Evolutionary conservation across 2,329 filamentous ascomycete genomes (phyloP).

Genomic region (Alternaria triticina): DNA sequence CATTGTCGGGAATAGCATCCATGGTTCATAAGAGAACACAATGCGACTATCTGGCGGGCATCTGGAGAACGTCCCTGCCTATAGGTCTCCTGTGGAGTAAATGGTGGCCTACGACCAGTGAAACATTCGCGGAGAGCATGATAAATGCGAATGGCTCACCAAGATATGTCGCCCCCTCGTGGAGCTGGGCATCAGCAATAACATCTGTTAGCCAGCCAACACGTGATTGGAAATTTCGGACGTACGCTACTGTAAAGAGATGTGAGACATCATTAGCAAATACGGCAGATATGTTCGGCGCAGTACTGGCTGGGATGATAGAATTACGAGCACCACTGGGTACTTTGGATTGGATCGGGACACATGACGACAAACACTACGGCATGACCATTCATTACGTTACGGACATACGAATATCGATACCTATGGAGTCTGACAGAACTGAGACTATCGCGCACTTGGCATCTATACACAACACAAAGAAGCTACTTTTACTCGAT

Average conservation of each 20-base stretch:
- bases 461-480: too few species aligned
- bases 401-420: too few species aligned
- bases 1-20: background rate
- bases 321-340: background rate
- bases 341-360: background rate
- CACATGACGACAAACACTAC: too few species aligned
- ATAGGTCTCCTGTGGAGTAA: background rate
- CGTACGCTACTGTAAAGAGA: too few species aligned
- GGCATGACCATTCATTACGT: too few species aligned
- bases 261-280: too few species aligned
- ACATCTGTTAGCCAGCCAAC: background rate
- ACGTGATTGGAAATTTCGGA: background rate
- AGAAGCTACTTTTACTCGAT: too few species aligned
- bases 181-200: background rate
- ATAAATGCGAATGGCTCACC: background rate
- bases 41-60: background rate
- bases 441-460: background rate
- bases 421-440: background rate
- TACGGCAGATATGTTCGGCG: background rate
- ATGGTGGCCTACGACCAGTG: too few species aligned
- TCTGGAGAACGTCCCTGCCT: background rate
- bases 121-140: too few species aligned
- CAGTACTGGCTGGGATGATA: background rate
- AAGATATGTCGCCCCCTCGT: background rate
- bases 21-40: background rate